Percentiles rank a stretch among this genome's conserved stretches.
Conservation (phyloP, 495 filamentous ascomycete genomes). For the Rostrohypoxylon terebratum region DNA sequence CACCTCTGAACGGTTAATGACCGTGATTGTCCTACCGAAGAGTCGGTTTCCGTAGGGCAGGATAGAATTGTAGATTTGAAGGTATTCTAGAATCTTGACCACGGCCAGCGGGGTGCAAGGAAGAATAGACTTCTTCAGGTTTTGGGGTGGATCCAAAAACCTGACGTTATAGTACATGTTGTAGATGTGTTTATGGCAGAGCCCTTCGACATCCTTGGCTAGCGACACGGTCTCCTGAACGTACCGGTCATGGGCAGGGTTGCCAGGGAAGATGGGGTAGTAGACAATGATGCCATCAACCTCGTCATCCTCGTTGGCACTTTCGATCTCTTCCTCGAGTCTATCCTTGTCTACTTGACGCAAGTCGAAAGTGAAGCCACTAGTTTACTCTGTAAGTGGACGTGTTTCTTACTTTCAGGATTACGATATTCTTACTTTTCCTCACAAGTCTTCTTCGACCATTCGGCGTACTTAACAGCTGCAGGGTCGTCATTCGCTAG, state of each 20-base stretch:
- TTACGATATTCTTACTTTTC: slow-evolving; percentile 78
- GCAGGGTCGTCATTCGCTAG: slow-evolving; percentile 92
- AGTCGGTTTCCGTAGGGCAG: slow-evolving; percentile 92
- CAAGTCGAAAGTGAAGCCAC: slow-evolving; percentile 89
- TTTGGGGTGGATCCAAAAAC: slow-evolving; percentile 81
- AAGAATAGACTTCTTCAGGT: slow-evolving; percentile 87
- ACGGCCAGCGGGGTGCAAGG: slow-evolving; percentile 96
- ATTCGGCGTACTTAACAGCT: slow-evolving; percentile 92
- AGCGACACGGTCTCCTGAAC: slow-evolving; percentile 94
- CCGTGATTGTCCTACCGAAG: slow-evolving; percentile 89
- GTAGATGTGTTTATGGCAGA: slow-evolving; percentile 93
- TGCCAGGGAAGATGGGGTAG: slow-evolving; percentile 88
- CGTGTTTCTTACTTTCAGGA: slow-evolving; percentile 12
- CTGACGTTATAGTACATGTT: slow-evolving; percentile 99
- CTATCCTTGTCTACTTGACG: slow-evolving; percentile 84
- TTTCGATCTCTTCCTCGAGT: slow-evolving; percentile 85
- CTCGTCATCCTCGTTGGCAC: slow-evolving; percentile 78
- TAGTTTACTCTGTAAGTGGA: slow-evolving; percentile 51
- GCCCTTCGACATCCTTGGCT: slow-evolving; percentile 93
- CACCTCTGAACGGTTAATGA: slow-evolving; percentile 95
- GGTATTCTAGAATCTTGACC: slow-evolving; percentile 95
- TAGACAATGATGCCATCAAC: slow-evolving; percentile 98
- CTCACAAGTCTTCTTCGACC: slow-evolving; percentile 94
- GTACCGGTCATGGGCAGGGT: slow-evolving; percentile 86
- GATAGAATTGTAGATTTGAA: slow-evolving; percentile 96